These are phyloP conservation scores for Trypanosoma theileri DNA, from an alignment of 208 protist genomes.

Conservation along the genomic window DNA sequence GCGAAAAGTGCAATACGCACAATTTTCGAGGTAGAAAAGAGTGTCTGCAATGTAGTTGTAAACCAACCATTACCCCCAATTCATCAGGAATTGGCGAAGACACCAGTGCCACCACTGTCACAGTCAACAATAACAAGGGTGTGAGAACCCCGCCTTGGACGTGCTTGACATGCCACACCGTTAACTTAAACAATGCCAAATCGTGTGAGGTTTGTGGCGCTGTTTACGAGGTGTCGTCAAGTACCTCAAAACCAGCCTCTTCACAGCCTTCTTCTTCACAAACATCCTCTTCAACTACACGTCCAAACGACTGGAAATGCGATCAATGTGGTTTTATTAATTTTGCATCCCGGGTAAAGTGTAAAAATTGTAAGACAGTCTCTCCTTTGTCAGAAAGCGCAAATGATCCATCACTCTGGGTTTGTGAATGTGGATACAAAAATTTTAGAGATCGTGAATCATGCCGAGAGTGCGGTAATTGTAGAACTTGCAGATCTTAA, in stretches of 20 bases:
- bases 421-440: constrained; percentile 48
- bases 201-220: constrained; percentile 32
- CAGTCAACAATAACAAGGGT: background rate
- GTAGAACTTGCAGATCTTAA: constrained; percentile 1
- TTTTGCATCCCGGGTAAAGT: constrained; percentile 40
- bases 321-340: constrained; percentile 42
- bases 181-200: constrained; percentile 17
- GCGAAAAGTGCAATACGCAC: constrained; percentile 36
- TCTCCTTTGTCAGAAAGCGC: background rate
- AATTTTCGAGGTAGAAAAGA: constrained; percentile 42
- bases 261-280: background rate
- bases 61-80: background rate
- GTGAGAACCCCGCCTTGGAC: constrained; percentile 25
- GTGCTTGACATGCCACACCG: constrained; percentile 35
- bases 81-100: background rate
- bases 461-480: constrained; percentile 35
- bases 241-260: background rate
- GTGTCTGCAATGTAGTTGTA: constrained; percentile 35
- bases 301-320: constrained; percentile 42
- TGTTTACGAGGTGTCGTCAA: background rate
- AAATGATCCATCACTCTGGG: constrained; percentile 31
- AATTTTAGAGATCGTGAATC: constrained; percentile 35
- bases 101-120: background rate
- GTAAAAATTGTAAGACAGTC: constrained; percentile 39
- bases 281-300: background rate